These are phyloP conservation scores for Penicillium odoratum DNA, from an alignment of 495 filamentous ascomycete species.

Conservation along the genomic window DNA sequence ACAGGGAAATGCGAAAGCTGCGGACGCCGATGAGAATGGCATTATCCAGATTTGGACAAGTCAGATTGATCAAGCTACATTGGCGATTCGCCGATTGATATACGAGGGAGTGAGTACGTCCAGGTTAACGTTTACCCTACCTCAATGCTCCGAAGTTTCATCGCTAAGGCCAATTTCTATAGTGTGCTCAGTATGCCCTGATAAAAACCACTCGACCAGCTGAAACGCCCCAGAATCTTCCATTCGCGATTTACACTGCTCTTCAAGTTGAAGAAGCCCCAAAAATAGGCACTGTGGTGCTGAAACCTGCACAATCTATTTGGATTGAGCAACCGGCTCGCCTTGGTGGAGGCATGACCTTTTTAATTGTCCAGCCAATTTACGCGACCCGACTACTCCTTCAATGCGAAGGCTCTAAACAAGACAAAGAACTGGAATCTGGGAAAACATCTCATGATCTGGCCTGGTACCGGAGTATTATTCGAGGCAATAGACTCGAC, in stretches of 20 bases:
- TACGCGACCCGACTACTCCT: conserved; percentile 1
- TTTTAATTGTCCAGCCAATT: conserved; percentile 3
- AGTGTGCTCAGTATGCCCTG: conserved; percentile 1
- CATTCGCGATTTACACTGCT: background rate
- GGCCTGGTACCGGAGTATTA: background rate
- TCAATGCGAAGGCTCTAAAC: background rate
- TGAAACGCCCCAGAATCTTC: background rate
- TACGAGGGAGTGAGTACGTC: conserved; percentile 1
- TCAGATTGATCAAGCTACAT: conserved; percentile 6
- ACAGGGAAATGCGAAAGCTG: conserved; percentile 1
- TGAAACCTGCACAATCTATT: background rate
- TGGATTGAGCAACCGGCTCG: background rate
- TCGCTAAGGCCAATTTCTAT: background rate
- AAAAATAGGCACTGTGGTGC: background rate
- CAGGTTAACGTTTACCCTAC: no score
- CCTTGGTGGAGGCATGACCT: background rate
- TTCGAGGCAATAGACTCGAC: background rate
- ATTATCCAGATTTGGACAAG: conserved; percentile 1
- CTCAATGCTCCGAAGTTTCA: background rate
- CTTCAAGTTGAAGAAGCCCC: background rate
- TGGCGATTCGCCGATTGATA: background rate
- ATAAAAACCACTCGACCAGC: conserved; percentile 1
- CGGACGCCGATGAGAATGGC: conserved; percentile 1
- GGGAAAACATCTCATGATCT: background rate
- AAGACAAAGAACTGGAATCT: background rate